phyloP scores from a whole-genome alignment of 495 filamentous ascomycete species.

The Oidiodendron maius region DNA sequence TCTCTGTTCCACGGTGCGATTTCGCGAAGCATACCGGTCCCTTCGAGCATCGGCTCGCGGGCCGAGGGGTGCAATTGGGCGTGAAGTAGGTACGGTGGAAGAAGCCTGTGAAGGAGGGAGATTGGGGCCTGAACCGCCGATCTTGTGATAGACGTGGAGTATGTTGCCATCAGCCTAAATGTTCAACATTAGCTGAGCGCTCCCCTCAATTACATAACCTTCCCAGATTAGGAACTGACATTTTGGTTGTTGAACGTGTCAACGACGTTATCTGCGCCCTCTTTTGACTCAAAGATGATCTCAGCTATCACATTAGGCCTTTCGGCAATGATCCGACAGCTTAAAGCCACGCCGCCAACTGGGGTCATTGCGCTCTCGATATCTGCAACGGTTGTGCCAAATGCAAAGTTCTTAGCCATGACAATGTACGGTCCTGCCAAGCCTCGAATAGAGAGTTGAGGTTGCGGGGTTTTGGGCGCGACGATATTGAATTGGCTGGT shows the following conservation, averaged over 20 bases:
- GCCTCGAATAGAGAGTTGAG: constrained; percentile 73
- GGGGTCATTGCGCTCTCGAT: constrained; percentile 82
- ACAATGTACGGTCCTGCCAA: constrained; percentile 78
- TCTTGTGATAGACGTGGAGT: constrained; percentile 69
- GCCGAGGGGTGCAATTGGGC: constrained; percentile 22
- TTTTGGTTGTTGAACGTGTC: constrained; percentile 81
- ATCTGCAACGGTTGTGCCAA: constrained; percentile 89
- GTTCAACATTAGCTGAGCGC: constrained; percentile 7
- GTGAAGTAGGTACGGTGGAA: constrained; percentile 28
- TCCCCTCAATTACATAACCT: too few relatives aligned
- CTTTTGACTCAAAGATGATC: constrained; percentile 71
- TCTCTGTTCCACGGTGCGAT: constrained; percentile 40
- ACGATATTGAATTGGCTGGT: constrained; percentile 26
- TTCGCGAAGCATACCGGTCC: constrained; percentile 37
- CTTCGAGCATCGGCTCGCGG: constrained; percentile 22
- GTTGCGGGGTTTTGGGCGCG: constrained; percentile 14
- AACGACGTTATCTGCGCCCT: constrained; percentile 74
- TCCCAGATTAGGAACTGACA: constrained; percentile 45
- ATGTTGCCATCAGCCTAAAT: constrained; percentile 77
- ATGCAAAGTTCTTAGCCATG: constrained; percentile 82
- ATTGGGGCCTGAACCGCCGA: constrained; percentile 20
- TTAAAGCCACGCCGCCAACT: constrained; percentile 61
- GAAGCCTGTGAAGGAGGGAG: constrained; percentile 22
- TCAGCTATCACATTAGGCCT: constrained; percentile 80
- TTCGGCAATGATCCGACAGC: constrained; percentile 64